phyloP scores from a whole-genome alignment of 2,329 filamentous ascomycete genomes.

The Sarocladium oryzae region DNA sequence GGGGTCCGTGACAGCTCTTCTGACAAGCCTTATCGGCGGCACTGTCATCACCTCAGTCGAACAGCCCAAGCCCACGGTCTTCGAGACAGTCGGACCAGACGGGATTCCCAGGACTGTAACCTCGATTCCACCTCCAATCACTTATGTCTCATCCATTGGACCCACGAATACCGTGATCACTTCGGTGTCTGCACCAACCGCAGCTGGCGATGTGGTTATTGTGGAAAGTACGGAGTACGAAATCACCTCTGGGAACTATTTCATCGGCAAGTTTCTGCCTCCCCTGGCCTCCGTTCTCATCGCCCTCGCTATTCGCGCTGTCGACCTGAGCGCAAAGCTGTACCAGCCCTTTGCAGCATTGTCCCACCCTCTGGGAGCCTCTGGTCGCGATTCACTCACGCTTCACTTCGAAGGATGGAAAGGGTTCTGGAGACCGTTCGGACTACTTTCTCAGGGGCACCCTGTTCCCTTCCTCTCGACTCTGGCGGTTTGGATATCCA shows the following conservation, averaged over 20 bases:
- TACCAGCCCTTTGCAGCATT: slow-evolving; percentile 40
- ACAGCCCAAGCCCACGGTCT: not conserved
- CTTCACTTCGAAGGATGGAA: slow-evolving; percentile 32
- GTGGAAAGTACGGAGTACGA: not conserved
- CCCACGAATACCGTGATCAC: slow-evolving; percentile 1
- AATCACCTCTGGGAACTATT: slow-evolving; percentile 19
- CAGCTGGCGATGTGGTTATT: not conserved
- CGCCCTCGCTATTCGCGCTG: slow-evolving; percentile 31
- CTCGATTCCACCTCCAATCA: not conserved
- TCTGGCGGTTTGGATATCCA: slow-evolving; percentile 25
- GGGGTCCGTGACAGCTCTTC: not conserved
- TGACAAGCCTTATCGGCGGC: not conserved
- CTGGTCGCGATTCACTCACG: slow-evolving; percentile 34
- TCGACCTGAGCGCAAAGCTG: slow-evolving; percentile 33
- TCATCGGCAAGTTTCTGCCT: slow-evolving; percentile 36
- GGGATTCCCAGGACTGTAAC: not conserved
- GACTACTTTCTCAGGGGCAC: slow-evolving; percentile 26
- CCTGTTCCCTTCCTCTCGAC: slow-evolving; percentile 26
- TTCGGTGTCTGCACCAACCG: not conserved
- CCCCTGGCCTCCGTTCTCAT: slow-evolving; percentile 32
- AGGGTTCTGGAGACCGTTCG: slow-evolving; percentile 28
- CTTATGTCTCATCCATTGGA: not conserved
- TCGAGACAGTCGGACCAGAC: not conserved
- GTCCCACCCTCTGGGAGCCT: slow-evolving; percentile 26
- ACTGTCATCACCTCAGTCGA: slow-evolving; percentile 4